Base-by-base conservation (phyloP, 345 rosid genomes). In the Euphorbia lathyris region DNA sequence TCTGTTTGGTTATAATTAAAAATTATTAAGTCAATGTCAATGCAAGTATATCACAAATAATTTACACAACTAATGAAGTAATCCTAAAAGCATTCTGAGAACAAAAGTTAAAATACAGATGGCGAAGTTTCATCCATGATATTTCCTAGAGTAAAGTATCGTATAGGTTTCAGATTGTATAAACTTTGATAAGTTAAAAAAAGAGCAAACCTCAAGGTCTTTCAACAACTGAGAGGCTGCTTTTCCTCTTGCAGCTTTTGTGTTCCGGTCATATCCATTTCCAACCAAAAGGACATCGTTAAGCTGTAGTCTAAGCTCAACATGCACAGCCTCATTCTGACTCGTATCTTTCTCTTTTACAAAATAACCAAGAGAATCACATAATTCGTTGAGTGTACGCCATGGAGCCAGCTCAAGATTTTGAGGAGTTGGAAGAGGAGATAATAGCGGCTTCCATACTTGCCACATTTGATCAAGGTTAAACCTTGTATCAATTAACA, bases 401-500 rank as follows among this genome's bases (percentile, higher is more conserved):
- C 73, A 67, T 52, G 97, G 97, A 84, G 95, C 87, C 63, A 91
- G 82, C 74, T 88, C 84, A 36, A 94, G 96, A 70, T 87, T 88
- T 68, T 94, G 89, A 0, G 87, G 97, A 1, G 97, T 90, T 72
- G 85, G 93, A 20, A 94, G 84, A 7, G 96, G 97, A 71, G 96
- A 87, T 58, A 94, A 69, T 17, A 94, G 75, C 1, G 96, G 92
- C 77, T 90, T 80, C 70, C 85, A 81, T 80, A 87, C 70, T 81
- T 79, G 86, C 99, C 97, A 92, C 23, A 94, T 90, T 72, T 83
- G 80, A 57, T 88, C 89, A 14, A 91, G 87, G 77, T 87, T 80
- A 67, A 92, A 79, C 47, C 77, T 84, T 19, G 90, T 74, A 81
- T 94, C 97, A n/a, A 94, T 76, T 67, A 92, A 64, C 52, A 91